Conservation (phyloP, 179 eudicot genomes). For the Carnegiea gigantea region DNA sequence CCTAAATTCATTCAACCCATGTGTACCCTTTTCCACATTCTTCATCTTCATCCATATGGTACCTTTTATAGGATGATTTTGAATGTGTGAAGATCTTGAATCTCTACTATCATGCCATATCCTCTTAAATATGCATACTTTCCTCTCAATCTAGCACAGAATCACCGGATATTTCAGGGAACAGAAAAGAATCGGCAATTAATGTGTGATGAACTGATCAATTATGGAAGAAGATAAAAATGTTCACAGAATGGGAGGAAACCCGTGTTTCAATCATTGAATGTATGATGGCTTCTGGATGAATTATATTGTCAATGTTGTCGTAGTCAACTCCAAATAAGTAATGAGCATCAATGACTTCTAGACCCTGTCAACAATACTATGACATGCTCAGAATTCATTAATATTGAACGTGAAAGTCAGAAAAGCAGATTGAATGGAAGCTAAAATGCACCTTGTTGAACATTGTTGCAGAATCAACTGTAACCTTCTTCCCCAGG, state of each 20-base stretch:
- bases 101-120: too few species aligned
- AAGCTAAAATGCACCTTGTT: slow-evolving; percentile 59
- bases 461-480: slow-evolving; percentile 98
- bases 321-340: slow-evolving; percentile 93
- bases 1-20: too few species aligned
- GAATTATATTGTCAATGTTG: slow-evolving; percentile 89
- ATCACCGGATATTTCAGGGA: too few species aligned
- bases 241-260: slow-evolving; percentile 14
- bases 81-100: too few species aligned
- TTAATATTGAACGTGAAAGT: neutral
- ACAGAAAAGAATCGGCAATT: too few species aligned
- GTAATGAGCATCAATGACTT: slow-evolving; percentile 99
- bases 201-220: neutral
- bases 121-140: too few species aligned
- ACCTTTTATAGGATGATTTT: neutral
- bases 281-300: slow-evolving; percentile 95
- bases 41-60: too few species aligned
- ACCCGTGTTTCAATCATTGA: slow-evolving; percentile 99
- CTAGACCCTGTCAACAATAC: slow-evolving; percentile 70
- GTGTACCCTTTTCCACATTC: too few species aligned
- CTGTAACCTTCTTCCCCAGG: slow-evolving; percentile 96
- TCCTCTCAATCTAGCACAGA: too few species aligned
- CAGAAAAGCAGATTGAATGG: neutral
- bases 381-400: slow-evolving; percentile 3
- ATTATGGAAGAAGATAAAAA: neutral